phyloP scores from a whole-genome alignment of 2,329 filamentous ascomycete genomes.

The Eutypa lata region DNA sequence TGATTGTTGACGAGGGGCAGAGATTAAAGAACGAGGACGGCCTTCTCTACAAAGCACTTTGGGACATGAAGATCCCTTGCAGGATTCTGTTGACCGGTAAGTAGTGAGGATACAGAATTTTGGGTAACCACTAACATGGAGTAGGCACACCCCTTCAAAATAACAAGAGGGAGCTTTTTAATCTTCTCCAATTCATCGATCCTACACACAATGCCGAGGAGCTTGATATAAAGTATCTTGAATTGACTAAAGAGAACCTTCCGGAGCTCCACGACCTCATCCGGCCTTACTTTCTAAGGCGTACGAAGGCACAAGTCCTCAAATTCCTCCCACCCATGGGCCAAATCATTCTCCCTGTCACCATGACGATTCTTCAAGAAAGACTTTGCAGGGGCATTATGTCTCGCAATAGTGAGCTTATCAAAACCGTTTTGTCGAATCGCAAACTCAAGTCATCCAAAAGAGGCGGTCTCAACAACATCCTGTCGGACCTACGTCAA shows the following conservation, averaged over 20 bases:
- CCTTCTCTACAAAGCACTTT: constrained; percentile 72
- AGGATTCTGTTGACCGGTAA: constrained; percentile 75
- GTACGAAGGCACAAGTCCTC: constrained; percentile 87
- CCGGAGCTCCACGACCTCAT: constrained; percentile 79
- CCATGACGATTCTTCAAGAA: constrained; percentile 91
- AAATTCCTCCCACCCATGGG: constrained; percentile 91
- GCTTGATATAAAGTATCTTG: constrained; percentile 71
- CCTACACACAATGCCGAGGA: constrained; percentile 63
- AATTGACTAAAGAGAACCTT: constrained; percentile 81
- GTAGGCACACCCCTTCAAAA: constrained; percentile 83
- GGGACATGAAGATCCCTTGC: constrained; percentile 73
- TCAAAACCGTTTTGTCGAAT: constrained; percentile 79
- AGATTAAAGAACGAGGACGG: constrained; percentile 91
- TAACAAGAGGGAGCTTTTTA: constrained; percentile 92
- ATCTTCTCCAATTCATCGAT: constrained; percentile 92
- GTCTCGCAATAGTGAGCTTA: constrained; percentile 82
- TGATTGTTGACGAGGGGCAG: constrained; percentile 94
- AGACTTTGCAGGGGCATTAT: constrained; percentile 93
- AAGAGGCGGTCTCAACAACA: constrained; percentile 82
- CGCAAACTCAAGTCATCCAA: constrained; percentile 66
- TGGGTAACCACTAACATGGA: constrained; percentile 13
- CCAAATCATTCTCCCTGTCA: constrained; percentile 93
- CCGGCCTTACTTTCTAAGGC: constrained; percentile 64
- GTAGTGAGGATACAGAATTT: constrained; percentile 8
- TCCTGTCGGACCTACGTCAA: constrained; percentile 91